A percentile compares a stretch with the other conserved stretches of the same genome.
phyloP scores from a whole-genome alignment of 2,329 filamentous ascomycete species.

The Pseudogymnoascus sp. region DNA sequence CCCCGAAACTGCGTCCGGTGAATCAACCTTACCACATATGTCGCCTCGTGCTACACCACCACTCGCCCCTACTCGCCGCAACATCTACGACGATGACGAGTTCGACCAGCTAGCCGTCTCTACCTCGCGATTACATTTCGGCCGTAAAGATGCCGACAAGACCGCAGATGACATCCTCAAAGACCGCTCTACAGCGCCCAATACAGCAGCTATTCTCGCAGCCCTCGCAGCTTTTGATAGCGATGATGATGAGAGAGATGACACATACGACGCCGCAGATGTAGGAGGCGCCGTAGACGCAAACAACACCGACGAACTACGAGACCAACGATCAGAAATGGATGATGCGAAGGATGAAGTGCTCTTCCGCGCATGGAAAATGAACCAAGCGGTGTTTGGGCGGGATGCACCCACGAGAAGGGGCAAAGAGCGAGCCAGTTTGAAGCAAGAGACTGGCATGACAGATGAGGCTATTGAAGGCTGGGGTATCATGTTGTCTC shows the following conservation, averaged over 20 bases:
- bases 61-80: constrained; percentile 54
- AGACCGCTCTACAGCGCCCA: constrained; percentile 57
- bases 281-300: constrained; percentile 83
- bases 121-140: constrained; percentile 66
- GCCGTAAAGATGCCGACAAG: constrained; percentile 56
- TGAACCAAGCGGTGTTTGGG: constrained; percentile 58
- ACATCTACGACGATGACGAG: constrained; percentile 75
- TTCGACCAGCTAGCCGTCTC: constrained; percentile 65
- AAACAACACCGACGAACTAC: constrained; percentile 36
- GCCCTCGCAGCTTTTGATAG: constrained; percentile 85
- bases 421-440: constrained; percentile 50
- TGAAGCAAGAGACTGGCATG: constrained; percentile 77
- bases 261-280: constrained; percentile 90
- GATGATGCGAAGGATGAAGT: constrained; percentile 57
- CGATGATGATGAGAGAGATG: constrained; percentile 93
- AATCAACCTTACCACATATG: constrained; percentile 36
- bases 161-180: constrained; percentile 68
- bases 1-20: constrained; percentile 33
- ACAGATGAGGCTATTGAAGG: constrained; percentile 92
- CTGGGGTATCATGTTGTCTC: constrained; percentile 79
- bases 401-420: constrained; percentile 66
- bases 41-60: constrained; percentile 55
- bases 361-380: constrained; percentile 67
- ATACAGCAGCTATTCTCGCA: constrained; percentile 81
- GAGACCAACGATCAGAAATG: constrained; percentile 28